Percentiles rank a stretch among this genome's conserved stretches.
These are phyloP conservation scores for Lentinula detonsa DNA, from an alignment of 768 basidiomycete species.

Conservation along the genomic window DNA sequence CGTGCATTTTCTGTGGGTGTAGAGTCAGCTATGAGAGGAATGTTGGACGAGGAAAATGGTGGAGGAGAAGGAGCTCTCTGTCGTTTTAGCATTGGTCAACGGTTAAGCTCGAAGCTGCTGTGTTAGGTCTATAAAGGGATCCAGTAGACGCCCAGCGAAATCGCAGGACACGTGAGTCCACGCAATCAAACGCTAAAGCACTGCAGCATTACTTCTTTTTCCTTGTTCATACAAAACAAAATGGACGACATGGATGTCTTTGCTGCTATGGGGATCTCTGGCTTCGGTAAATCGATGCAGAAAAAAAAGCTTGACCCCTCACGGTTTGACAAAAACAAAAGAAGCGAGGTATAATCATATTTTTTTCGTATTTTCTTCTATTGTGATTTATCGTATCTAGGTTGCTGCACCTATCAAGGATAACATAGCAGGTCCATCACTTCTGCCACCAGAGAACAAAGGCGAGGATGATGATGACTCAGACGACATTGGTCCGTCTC, in stretches of 20 bases:
- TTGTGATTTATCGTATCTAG: not conserved
- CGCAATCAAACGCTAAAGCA: constrained; percentile 1
- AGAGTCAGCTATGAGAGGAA: constrained; percentile 21
- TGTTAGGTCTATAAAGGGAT: not conserved
- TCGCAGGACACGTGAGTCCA: not conserved
- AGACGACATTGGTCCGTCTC: constrained; percentile 7
- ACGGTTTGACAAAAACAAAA: constrained; percentile 75
- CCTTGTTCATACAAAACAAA: constrained; percentile 14
- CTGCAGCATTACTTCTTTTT: constrained; percentile 19
- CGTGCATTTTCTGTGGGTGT: constrained; percentile 20
- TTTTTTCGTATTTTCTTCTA: not conserved
- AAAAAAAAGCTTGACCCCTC: constrained; percentile 66
- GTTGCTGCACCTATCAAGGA: not conserved
- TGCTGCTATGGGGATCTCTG: constrained; percentile 77
- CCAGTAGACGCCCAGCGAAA: not conserved
- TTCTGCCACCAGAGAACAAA: constrained; percentile 8
- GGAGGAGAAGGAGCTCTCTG: constrained; percentile 41
- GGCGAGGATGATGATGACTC: constrained; percentile 1
- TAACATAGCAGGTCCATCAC: constrained; percentile 16
- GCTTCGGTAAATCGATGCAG: constrained; percentile 72
- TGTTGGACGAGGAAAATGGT: constrained; percentile 20
- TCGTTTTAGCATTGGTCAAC: constrained; percentile 44
- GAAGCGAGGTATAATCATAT: constrained; percentile 31
- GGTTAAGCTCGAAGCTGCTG: not conserved
- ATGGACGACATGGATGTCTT: constrained; percentile 66